A percentile compares a stretch with the other conserved stretches of the same genome.
These are phyloP conservation scores for Vinca minor DNA, from an alignment of 257 asterid species.

Conservation along the genomic window DNA sequence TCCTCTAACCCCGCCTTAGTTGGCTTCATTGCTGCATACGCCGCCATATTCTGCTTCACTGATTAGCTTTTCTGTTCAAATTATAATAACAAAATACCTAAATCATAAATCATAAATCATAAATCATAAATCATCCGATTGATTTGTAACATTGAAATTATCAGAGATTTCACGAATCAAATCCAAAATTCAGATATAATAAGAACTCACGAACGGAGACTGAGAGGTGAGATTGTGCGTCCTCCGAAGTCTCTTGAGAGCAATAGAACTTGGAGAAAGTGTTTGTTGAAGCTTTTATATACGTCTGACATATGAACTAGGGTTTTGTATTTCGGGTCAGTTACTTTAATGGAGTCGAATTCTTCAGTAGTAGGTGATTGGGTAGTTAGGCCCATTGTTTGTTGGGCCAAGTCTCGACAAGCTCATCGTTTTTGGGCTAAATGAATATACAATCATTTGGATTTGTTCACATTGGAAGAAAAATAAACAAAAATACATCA, in stretches of 20 bases:
- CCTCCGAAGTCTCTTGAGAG: not conserved
- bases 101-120: not conserved
- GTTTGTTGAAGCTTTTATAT: not conserved
- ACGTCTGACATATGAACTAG: conserved; percentile 6
- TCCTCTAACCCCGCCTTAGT: conserved; percentile 36
- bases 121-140: too few species aligned
- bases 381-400: too few species aligned
- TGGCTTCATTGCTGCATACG: conserved; percentile 39
- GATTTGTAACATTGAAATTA: too few species aligned
- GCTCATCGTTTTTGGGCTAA: too few species aligned
- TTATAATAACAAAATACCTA: not conserved
- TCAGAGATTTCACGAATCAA: too few species aligned
- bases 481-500: too few species aligned
- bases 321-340: not conserved
- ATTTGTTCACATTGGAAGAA: too few species aligned
- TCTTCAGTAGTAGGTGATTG: not conserved
- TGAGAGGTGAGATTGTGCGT: not conserved
- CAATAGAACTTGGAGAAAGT: conserved; percentile 9
- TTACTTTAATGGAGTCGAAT: not conserved
- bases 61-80: too few species aligned
- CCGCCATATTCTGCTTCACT: conserved; percentile 27
- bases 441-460: too few species aligned
- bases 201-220: conserved; percentile 14
- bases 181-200: not conserved
- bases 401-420: too few species aligned